Percentiles rank a stretch among this genome's conserved stretches.
Evolutionary conservation across 345 rosid species (phyloP).

Genomic region (Angophora floribunda): DNA sequence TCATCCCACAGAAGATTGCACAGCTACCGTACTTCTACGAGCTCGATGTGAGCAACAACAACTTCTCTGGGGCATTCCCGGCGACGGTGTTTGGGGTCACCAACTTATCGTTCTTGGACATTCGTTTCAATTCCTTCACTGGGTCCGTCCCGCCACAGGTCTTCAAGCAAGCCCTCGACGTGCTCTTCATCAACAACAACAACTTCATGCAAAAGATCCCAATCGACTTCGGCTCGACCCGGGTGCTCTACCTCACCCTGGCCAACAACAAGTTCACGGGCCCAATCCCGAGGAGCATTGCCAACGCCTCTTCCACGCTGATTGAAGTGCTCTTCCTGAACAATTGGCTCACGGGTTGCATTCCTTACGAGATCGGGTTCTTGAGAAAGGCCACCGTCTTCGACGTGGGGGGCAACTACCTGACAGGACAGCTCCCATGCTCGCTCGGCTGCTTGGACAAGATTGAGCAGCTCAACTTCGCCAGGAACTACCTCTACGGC

Average conservation of each 20-base stretch:
- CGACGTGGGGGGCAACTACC: constrained; percentile 22
- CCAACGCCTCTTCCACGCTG: constrained; percentile 12
- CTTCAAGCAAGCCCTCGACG: constrained; percentile 15
- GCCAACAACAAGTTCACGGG: constrained; percentile 40
- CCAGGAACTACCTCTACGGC: constrained; percentile 25
- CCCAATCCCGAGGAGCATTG: constrained; percentile 19
- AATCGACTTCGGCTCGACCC: constrained; percentile 13
- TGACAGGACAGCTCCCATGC: constrained; percentile 35
- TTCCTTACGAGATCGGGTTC: constrained; percentile 35
- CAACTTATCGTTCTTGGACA: constrained; percentile 19
- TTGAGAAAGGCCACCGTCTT: constrained; percentile 14
- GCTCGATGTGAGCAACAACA: constrained; percentile 60
- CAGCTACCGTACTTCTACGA: constrained; percentile 1
- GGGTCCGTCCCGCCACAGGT: constrained; percentile 26
- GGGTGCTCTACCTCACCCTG: constrained; percentile 19
- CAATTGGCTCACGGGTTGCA: constrained; percentile 22
- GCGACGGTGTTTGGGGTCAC: constrained; percentile 4
- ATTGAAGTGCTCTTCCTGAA: constrained; percentile 23
- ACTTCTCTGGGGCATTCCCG: constrained; percentile 53
- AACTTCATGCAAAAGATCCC: constrained; percentile 19
- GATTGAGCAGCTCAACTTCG: constrained; percentile 24
- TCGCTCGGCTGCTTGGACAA: constrained; percentile 27
- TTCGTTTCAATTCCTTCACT: constrained; percentile 28
- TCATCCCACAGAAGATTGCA: not conserved
- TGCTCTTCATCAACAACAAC: constrained; percentile 39